Percentiles rank a stretch among this genome's conserved stretches.
Conservation (phyloP, 192 early-diverging fungal species). For the Entomortierella chlamydospora region DNA sequence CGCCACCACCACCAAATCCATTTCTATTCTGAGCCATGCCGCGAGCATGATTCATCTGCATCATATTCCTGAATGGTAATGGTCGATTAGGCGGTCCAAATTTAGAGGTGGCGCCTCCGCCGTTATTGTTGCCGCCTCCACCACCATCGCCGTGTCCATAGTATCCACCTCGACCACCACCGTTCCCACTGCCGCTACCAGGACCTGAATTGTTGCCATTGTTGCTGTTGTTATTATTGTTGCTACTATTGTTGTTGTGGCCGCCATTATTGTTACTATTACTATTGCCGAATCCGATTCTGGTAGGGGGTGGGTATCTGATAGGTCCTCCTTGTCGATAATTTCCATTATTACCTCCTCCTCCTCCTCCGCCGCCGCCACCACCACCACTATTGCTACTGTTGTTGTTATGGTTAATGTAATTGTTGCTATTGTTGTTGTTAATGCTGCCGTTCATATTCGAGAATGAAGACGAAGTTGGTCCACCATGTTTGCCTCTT, state of each 20-base stretch:
- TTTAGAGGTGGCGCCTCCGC: constrained; percentile 11
- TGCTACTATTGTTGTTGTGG: background rate
- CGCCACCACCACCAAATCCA: constrained; percentile 17
- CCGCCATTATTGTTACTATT: background rate
- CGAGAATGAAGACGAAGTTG: constrained; percentile 6
- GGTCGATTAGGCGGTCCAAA: background rate
- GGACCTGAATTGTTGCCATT: background rate
- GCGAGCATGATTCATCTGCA: constrained; percentile 34
- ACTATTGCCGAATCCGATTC: constrained; percentile 33
- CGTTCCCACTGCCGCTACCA: constrained; percentile 2
- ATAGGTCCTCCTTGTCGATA: constrained; percentile 24
- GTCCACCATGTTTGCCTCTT: constrained; percentile 14
- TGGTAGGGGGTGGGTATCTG: constrained; percentile 19
- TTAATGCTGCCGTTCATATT: constrained; percentile 3
- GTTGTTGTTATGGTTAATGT: too few species aligned
- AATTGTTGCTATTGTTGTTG: background rate
- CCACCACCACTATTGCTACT: background rate
- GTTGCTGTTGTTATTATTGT: background rate
- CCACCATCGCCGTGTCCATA: constrained; percentile 27
- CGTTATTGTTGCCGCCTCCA: background rate
- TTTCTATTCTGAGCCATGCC: constrained; percentile 14
- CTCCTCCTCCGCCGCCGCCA: constrained; percentile 1
- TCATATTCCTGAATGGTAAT: constrained; percentile 38
- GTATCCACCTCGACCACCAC: constrained; percentile 13
- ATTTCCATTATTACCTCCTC: constrained; percentile 6